A percentile compares a stretch with the other conserved stretches of the same genome.
These are phyloP conservation scores for Beauveria rudraprayagi DNA, from an alignment of 2,329 filamentous ascomycete genomes.

Conservation along the genomic window DNA sequence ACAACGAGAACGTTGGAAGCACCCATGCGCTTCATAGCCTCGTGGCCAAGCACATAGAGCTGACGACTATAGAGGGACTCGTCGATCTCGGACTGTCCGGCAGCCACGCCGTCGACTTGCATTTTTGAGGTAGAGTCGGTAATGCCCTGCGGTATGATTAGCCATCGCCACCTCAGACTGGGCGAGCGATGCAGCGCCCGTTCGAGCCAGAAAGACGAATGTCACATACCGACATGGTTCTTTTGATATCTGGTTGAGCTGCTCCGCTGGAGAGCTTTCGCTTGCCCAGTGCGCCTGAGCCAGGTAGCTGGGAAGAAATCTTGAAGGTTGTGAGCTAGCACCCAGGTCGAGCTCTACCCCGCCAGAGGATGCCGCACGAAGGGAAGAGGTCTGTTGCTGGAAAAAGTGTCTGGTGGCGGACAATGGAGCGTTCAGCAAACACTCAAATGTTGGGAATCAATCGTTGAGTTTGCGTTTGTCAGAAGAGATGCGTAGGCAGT, in stretches of 20 bases:
- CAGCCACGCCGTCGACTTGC: conserved; percentile 55
- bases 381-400: conserved; percentile 6
- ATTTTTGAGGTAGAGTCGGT: conserved; percentile 56
- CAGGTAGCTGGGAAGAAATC: conserved; percentile 24
- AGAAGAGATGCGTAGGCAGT: neutral
- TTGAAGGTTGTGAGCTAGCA: conserved; percentile 26
- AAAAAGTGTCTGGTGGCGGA: neutral
- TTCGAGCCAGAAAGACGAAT: neutral
- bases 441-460: neutral
- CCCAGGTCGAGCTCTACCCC: conserved; percentile 32
- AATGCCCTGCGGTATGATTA: conserved; percentile 32
- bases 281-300: conserved; percentile 53
- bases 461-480: neutral
- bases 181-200: neutral
- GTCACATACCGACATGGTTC: conserved; percentile 52
- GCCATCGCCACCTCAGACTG: neutral
- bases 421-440: neutral
- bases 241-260: conserved; percentile 47
- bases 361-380: conserved; percentile 20
- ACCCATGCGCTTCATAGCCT: conserved; percentile 98
- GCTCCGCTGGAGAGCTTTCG: conserved; percentile 58
- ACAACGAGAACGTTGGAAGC: conserved; percentile 90
- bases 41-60: conserved; percentile 63
- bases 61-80: conserved; percentile 68
- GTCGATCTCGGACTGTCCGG: conserved; percentile 54